A percentile compares a stretch with the other conserved stretches of the same genome.
These are phyloP conservation scores for Penicillium brasilianum DNA, from an alignment of 2,329 filamentous ascomycete genomes.

Conservation along the genomic window DNA sequence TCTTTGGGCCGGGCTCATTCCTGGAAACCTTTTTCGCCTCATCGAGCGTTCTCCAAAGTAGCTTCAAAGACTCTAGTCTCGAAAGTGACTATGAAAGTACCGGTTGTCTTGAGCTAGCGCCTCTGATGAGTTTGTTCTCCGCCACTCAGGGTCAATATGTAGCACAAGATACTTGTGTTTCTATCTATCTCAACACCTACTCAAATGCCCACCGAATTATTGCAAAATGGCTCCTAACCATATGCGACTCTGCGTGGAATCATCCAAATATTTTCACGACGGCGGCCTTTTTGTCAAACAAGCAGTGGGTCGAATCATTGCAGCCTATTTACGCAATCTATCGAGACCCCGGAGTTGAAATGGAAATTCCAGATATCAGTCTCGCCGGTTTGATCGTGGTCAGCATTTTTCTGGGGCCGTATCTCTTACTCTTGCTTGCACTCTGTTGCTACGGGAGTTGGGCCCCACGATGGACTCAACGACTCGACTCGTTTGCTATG, in stretches of 20 bases:
- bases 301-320: conserved; percentile 3
- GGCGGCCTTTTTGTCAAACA: conserved; percentile 1
- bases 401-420: conserved; percentile 12
- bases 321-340: neutral
- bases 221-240: neutral
- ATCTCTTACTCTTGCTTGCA: conserved; percentile 20
- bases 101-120: neutral
- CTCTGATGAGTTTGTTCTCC: neutral
- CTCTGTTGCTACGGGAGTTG: conserved; percentile 21
- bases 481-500: conserved; percentile 29
- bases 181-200: neutral
- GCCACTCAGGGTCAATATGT: too few relatives aligned
- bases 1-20: conserved; percentile 33
- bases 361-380: conserved; percentile 14
- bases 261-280: neutral
- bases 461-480: conserved; percentile 23
- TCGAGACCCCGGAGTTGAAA: conserved; percentile 12
- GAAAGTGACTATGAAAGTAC: neutral
- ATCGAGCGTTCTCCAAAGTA: neutral
- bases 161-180: neutral
- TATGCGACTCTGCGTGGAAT: neutral
- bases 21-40: conserved; percentile 14
- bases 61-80: neutral
- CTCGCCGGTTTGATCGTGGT: conserved; percentile 20
- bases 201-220: neutral